Evolutionary conservation across 495 filamentous ascomycete genomes (phyloP).

Genomic region (Podospora tetraspora): DNA sequence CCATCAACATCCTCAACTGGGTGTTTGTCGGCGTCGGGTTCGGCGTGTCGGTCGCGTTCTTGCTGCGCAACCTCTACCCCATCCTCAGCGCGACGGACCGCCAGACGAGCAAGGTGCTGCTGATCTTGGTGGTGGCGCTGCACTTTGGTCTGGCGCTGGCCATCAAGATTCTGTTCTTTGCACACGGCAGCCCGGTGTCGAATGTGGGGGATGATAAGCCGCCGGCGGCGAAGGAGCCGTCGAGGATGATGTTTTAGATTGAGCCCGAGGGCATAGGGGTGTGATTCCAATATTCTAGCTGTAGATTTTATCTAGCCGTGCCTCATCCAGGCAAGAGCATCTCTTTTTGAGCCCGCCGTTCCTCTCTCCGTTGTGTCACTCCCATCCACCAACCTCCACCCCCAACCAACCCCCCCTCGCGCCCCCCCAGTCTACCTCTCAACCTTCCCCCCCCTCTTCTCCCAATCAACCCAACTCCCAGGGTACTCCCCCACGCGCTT

Average conservation of each 20-base stretch:
- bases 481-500: constrained; percentile 69
- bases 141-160: constrained; percentile 85
- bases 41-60: constrained; percentile 75
- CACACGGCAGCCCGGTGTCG: constrained; percentile 64
- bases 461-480: constrained; percentile 91
- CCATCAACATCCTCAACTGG: constrained; percentile 80
- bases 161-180: constrained; percentile 96
- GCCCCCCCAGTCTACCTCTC: no score
- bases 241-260: constrained; percentile 28
- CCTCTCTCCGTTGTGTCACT: no score
- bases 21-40: constrained; percentile 90
- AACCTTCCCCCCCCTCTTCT: constrained; percentile 56
- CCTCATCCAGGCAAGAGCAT: not conserved
- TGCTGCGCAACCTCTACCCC: constrained; percentile 88
- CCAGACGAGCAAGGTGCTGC: constrained; percentile 80
- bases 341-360: no score
- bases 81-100: constrained; percentile 88
- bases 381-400: no score
- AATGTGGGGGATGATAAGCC: constrained; percentile 27
- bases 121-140: constrained; percentile 75
- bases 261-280: not conserved
- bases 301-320: not conserved
- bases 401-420: no score
- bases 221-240: constrained; percentile 2
- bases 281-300: not conserved